These are phyloP conservation scores for Aspergillus ostianus DNA, from an alignment of 495 filamentous ascomycete genomes.

Conservation along the genomic window DNA sequence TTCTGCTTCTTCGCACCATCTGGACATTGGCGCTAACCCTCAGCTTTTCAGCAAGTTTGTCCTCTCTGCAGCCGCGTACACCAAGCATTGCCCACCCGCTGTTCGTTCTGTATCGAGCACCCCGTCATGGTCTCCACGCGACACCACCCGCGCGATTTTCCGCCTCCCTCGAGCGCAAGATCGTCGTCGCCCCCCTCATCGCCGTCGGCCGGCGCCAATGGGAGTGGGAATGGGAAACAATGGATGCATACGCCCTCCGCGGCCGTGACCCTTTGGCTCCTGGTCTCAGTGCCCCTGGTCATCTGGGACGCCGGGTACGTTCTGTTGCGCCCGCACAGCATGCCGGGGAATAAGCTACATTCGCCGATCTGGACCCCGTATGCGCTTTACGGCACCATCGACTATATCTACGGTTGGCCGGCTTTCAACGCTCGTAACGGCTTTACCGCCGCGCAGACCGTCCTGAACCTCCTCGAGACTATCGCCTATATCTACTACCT, in stretches of 20 bases:
- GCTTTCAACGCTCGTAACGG: constrained; percentile 70
- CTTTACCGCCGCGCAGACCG: constrained; percentile 75
- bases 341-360: constrained; percentile 77
- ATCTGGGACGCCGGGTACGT: constrained; percentile 82
- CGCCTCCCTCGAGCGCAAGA: constrained; percentile 30
- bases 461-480: constrained; percentile 73
- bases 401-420: constrained; percentile 82
- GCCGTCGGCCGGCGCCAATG: constrained; percentile 26
- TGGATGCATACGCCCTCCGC: constrained; percentile 68
- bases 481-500: constrained; percentile 69
- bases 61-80: too few species aligned
- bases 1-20: background rate
- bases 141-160: constrained; percentile 48
- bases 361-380: constrained; percentile 77
- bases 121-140: constrained; percentile 52
- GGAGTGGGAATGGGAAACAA: constrained; percentile 28
- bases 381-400: constrained; percentile 74
- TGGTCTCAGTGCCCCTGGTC: constrained; percentile 77
- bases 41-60: too few species aligned
- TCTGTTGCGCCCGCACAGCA: constrained; percentile 75
- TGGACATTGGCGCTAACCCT: too few species aligned
- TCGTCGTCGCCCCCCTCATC: constrained; percentile 19
- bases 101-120: background rate
- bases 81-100: too few species aligned
- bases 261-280: constrained; percentile 69